Base-by-base conservation (phyloP, 1,284 basidiomycete species). In the Puccinia novopanici region DNA sequence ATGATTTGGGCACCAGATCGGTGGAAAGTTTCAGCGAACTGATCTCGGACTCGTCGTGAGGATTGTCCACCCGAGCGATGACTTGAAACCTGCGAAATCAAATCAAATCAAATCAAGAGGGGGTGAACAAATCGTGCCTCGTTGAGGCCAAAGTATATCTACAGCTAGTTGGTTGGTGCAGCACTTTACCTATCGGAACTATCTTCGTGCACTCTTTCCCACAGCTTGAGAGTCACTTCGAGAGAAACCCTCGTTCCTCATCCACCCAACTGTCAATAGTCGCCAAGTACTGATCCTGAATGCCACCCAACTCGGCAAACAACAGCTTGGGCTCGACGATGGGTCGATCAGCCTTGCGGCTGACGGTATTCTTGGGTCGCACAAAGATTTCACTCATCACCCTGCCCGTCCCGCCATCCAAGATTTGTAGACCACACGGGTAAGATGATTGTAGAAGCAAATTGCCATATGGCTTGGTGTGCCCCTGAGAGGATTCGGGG, bases 361-460 rank as follows among this genome's bases (percentile, higher is more conserved):
- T 93, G 22, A 98, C 91, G 80, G 94, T 90, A 87, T 98, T 99
- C 27, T 94, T 95, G 12, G 96, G 93, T 0, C 93, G 91, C 4
- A 99, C 90, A 86, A 99, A 95, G 37, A 99, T 88, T 86, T 99
- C 96, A 71, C 91, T 91, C 0, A 94, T 84, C 3, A 95, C 89
- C 72, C 89, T 89, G 45, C 92, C 92, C 10, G 90, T 89, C 17
- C 89, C 86, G 0, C 92, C 91, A 48, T 94, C 92, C 87, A 93
- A 95, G 61, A 93, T 91, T 87, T 99, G 97, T 61, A 99, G 87
- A 17, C 94, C 94, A 6, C 95, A 96, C 0, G 95, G 92, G 85
- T 99, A 95, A 0, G 95, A 96, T 0, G 96, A 94, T 0, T 94
- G 92, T 22, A 99, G 89, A 80, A 98, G 89, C 76, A 97, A 87